These are phyloP conservation scores for Ustilago bromivora DNA, from an alignment of 1,284 basidiomycete genomes.

Conservation along the genomic window DNA sequence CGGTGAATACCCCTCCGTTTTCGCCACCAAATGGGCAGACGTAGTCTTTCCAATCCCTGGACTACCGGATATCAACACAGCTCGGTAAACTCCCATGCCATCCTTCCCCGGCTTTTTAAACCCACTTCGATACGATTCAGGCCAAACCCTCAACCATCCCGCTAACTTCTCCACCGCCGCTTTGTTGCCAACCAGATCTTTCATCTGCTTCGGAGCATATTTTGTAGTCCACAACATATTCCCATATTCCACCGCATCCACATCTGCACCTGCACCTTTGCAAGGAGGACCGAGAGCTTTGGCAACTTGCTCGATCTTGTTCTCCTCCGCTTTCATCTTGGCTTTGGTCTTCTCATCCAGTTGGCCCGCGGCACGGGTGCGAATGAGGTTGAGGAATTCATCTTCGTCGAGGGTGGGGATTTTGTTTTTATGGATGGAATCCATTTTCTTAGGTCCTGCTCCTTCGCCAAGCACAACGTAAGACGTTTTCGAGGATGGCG, in stretches of 20 bases:
- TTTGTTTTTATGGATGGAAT: slow-evolving; percentile 82
- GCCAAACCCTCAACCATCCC: slow-evolving; percentile 88
- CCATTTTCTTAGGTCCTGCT: slow-evolving; percentile 88
- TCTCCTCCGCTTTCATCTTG: slow-evolving; percentile 83
- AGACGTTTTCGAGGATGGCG: slow-evolving; percentile 89
- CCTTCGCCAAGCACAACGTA: slow-evolving; percentile 90
- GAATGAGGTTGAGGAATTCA: slow-evolving; percentile 80
- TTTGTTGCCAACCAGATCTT: slow-evolving; percentile 97
- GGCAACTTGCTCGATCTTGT: slow-evolving; percentile 71
- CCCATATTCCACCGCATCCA: slow-evolving; percentile 70
- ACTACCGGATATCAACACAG: slow-evolving; percentile 89
- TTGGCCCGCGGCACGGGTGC: slow-evolving; percentile 51
- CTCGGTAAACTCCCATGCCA: slow-evolving; percentile 86
- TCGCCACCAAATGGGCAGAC: slow-evolving; percentile 90
- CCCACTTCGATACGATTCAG: slow-evolving; percentile 46
- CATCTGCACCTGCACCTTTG: slow-evolving; percentile 23
- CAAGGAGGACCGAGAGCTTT: slow-evolving; percentile 48
- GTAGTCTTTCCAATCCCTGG: slow-evolving; percentile 99
- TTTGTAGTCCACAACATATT: slow-evolving; percentile 87
- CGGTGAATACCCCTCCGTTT: slow-evolving; percentile 86
- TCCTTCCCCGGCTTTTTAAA: slow-evolving; percentile 95
- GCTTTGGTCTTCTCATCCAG: slow-evolving; percentile 84
- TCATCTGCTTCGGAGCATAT: slow-evolving; percentile 87
- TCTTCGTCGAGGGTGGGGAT: slow-evolving; percentile 87
- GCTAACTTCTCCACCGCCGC: slow-evolving; percentile 84